Base-by-base conservation (phyloP, 306 rosid species). In the Chamaecrista fasciculata region DNA sequence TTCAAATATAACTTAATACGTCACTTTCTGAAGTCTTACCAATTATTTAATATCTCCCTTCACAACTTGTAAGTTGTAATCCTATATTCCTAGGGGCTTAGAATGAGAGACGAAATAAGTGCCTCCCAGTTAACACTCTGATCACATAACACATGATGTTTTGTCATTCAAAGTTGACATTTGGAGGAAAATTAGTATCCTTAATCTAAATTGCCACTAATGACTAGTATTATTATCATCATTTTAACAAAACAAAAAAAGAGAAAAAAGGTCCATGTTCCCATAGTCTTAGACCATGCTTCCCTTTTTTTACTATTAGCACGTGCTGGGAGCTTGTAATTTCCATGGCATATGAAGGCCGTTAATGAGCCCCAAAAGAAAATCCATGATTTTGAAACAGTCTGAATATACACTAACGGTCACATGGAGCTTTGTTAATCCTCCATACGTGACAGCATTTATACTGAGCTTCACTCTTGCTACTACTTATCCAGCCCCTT, bases 391-490 rank as follows among this genome's bases (percentile, higher is more conserved):
- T 81, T 79, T 74, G 66, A 40, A 79, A 73, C 71, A 66, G 39
- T 52, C 46, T 12, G 50, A 51, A 46, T 21, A 44, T 39, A 3
- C 11, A 62, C 51, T 76, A 85, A 85, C 88, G 89, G 91, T 86
- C 97, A 85, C 89, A 85, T 82, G 89, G 89, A 60, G 77, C 20
- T 44, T 66, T 66, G 76, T 53, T 40, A 76, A 37, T 63, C 76
- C 34, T 28, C 52, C 40, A 59, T 89, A 81, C 97, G 96, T 91
- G 97, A 89, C 56, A 70, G 65, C 96, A 91, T 91, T 91, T 82
- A 91, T 71, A 86, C 77, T 88, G 66, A 78, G 72, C 86, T 79
- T 52, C 85, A 52, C 76, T 76, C 84, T 52, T 72, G 49, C 74
- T 69, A 69, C 86, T 87, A 88, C 92, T 76, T 81, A 88, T 84